Percentiles rank a stretch among this genome's conserved stretches.
Conservation (phyloP, 2,329 filamentous ascomycete genomes). For the Fusarium musae region DNA sequence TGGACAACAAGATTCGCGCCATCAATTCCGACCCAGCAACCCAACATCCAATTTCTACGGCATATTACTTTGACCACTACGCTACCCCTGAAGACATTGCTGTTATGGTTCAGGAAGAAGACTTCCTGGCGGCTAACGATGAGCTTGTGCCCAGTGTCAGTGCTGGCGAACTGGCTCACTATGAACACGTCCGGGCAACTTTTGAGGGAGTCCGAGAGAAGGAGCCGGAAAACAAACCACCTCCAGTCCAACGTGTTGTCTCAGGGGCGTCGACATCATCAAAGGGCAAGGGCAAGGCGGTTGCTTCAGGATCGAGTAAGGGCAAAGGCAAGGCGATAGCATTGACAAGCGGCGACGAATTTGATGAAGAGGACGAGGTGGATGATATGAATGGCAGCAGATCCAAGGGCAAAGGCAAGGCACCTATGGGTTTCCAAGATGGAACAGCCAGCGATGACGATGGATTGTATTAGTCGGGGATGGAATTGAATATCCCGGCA, state of each 20-base stretch:
- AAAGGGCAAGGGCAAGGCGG: slow-evolving; percentile 50
- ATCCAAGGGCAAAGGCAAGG: slow-evolving; percentile 68
- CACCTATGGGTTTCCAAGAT: slow-evolving; percentile 62
- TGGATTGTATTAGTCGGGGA: slow-evolving; percentile 59
- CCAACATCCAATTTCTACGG: slow-evolving; percentile 74
- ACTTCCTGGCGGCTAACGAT: slow-evolving; percentile 82
- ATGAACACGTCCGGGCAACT: slow-evolving; percentile 81
- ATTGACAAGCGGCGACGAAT: slow-evolving; percentile 48
- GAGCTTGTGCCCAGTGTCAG: slow-evolving; percentile 96
- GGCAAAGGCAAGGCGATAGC: slow-evolving; percentile 52
- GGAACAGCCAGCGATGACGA: slow-evolving; percentile 67
- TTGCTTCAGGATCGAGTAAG: slow-evolving; percentile 37
- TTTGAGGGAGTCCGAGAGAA: slow-evolving; percentile 74
- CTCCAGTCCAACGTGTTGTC: slow-evolving; percentile 39
- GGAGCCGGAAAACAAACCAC: slow-evolving; percentile 53
- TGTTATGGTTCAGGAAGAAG: slow-evolving; percentile 88
- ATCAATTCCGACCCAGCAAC: slow-evolving; percentile 66
- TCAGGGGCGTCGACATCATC: slow-evolving; percentile 45
- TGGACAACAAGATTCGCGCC: slow-evolving; percentile 83
- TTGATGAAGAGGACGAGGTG: slow-evolving; percentile 49
- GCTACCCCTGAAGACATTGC: slow-evolving; percentile 84
- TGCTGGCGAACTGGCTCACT: slow-evolving; percentile 90
- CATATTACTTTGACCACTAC: slow-evolving; percentile 95
- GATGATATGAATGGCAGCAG: slow-evolving; percentile 48
- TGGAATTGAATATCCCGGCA: not conserved